phyloP scores from a whole-genome alignment of 441 rosid species.

The Erodium moschatum region DNA sequence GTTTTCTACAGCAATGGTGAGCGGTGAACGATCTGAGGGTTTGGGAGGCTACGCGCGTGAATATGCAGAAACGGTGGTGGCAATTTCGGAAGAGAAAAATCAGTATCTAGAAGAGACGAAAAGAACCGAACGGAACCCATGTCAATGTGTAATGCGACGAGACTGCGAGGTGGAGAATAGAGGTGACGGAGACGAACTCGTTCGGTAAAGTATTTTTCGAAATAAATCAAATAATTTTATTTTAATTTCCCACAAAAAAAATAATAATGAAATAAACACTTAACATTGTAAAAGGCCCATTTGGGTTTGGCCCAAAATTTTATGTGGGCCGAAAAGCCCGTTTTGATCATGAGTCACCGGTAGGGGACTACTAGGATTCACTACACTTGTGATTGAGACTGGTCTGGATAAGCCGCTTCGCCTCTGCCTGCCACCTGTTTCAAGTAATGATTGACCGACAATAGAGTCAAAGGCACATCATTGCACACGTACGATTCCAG shows the following conservation, averaged over 20 bases:
- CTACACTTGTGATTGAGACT: not conserved
- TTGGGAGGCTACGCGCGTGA: not conserved
- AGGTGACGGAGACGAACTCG: not conserved
- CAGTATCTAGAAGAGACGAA: not conserved
- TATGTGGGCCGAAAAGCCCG: not conserved
- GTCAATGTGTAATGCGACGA: not conserved
- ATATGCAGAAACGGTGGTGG: not conserved
- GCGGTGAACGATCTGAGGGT: slow-evolving; percentile 1
- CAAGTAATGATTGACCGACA: too few species aligned
- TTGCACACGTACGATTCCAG: too few species aligned
- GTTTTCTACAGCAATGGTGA: slow-evolving; percentile 1
- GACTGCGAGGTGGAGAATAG: not conserved
- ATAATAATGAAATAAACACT: too few species aligned
- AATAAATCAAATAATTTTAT: too few species aligned
- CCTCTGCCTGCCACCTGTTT: not conserved
- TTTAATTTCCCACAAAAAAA: too few species aligned
- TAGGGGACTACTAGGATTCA: too few species aligned
- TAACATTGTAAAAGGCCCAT: too few species aligned
- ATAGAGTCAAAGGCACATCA: too few species aligned
- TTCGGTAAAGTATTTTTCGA: too few species aligned
- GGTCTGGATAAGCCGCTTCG: not conserved
- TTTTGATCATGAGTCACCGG: not conserved
- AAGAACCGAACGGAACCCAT: not conserved
- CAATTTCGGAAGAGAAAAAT: slow-evolving; percentile 1
- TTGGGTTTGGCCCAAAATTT: too few species aligned